A percentile compares a stretch with the other conserved stretches of the same genome.
phyloP scores from a whole-genome alignment of 371 early-diverging fungal species.

The Mucor circinelloides region DNA sequence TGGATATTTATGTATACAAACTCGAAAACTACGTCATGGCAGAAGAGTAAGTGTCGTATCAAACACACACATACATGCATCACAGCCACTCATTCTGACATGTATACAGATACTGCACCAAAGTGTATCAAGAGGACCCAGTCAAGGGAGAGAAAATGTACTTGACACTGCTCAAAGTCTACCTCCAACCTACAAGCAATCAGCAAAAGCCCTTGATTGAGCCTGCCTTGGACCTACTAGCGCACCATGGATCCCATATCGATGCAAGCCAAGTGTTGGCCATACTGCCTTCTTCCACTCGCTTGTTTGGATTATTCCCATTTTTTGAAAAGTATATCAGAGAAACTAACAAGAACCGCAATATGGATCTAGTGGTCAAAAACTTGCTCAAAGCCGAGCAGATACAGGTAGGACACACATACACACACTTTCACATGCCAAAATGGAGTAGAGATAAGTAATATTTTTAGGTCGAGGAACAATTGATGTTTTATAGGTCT shows the following conservation, averaged over 20 bases:
- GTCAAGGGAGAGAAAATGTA: constrained; percentile 65
- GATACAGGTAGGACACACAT: constrained; percentile 53
- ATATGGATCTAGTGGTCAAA: constrained; percentile 70
- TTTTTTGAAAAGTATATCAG: constrained; percentile 76
- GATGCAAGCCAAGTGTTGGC: constrained; percentile 60
- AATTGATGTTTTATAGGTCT: constrained; percentile 64
- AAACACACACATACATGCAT: constrained; percentile 3
- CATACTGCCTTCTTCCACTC: constrained; percentile 59
- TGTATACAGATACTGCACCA: constrained; percentile 68
- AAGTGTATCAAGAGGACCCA: constrained; percentile 60
- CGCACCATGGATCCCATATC: constrained; percentile 72
- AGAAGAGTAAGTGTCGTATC: constrained; percentile 61
- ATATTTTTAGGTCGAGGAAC: constrained; percentile 65
- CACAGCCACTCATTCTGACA: neutral
- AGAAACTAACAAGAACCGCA: constrained; percentile 63
- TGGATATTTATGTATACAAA: constrained; percentile 81
- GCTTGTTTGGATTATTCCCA: constrained; percentile 57
- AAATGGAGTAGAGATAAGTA: neutral
- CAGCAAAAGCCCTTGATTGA: constrained; percentile 59
- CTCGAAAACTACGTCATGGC: constrained; percentile 75
- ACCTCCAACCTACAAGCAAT: constrained; percentile 54
- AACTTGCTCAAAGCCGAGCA: constrained; percentile 73
- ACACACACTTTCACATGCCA: neutral
- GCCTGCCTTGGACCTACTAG: constrained; percentile 64
- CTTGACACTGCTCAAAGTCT: constrained; percentile 64